Evolutionary conservation across 495 filamentous ascomycete species (phyloP).

Genomic region (Hypoxylon trugodes): DNA sequence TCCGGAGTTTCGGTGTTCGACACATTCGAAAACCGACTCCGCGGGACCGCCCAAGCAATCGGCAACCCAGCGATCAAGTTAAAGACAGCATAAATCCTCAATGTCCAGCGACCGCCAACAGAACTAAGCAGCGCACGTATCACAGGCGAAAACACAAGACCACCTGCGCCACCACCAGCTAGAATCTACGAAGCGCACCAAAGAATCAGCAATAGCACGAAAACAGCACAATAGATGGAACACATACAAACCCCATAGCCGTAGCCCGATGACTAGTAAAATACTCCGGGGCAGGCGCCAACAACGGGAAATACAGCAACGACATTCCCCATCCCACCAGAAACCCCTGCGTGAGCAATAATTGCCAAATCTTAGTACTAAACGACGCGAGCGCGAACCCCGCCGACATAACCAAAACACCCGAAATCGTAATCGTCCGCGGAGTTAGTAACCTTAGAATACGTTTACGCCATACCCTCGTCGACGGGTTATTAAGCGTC

Average conservation of each 20-base stretch:
- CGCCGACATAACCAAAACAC: conserved; percentile 46
- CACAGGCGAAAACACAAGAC: conserved; percentile 56
- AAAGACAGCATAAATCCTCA: conserved; percentile 58
- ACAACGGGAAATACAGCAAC: conserved; percentile 58
- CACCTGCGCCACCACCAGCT: conserved; percentile 54
- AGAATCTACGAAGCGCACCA: conserved; percentile 41
- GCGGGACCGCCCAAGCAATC: conserved; percentile 55
- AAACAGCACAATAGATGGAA: conserved; percentile 26
- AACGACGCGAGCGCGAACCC: conserved; percentile 51
- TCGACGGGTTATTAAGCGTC: conserved; percentile 23
- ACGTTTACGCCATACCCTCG: conserved; percentile 37
- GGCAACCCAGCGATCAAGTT: conserved; percentile 56
- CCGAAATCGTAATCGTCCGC: conserved; percentile 44
- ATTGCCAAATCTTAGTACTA: conserved; percentile 53
- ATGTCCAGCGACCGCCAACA: conserved; percentile 63
- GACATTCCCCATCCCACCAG: conserved; percentile 58
- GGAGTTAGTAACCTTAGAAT: conserved; percentile 37
- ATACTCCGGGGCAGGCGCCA: conserved; percentile 58
- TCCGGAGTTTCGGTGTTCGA: conserved; percentile 21
- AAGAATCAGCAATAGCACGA: not conserved
- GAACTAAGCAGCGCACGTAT: conserved; percentile 58
- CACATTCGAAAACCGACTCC: conserved; percentile 46
- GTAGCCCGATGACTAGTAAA: conserved; percentile 58
- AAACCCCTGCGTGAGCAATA: conserved; percentile 59
- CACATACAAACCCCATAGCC: conserved; percentile 57